Base-by-base conservation (phyloP, 768 basidiomycete species). In the Lactifluus subvellereus region DNA sequence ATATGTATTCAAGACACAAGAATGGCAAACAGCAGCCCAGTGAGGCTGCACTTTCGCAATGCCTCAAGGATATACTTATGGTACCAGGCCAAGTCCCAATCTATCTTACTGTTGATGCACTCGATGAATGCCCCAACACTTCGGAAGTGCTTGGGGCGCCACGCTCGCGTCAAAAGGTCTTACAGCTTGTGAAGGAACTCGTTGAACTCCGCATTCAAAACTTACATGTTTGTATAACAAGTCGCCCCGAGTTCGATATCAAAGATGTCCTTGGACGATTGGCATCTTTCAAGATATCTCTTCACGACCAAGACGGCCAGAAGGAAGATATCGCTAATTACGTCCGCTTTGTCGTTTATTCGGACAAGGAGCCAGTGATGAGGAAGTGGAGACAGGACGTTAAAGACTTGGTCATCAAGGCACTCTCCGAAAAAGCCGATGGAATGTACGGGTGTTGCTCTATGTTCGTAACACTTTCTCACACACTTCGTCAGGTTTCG, bases 311-410 rank as follows among this genome's bases (percentile, higher is more conserved):
- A 20, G 45, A 47, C 10, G 45, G 45, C 45, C 45, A 47, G 45
- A 47, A 47, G 45, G 5, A 47, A 20, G 45, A 47, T 47, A 47
- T 47, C 8, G 6, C 45, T 9, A 10, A 20, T 20, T 47, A 47
- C 9, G 20, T 47, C n/a, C 18, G n/a, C 45, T 47, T n/a, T 8
- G 45, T 47, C 7, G n/a, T 47, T 20, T 20, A 47, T 13, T 47
- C 45, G 2, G 20, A 47, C n/a, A 20, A 94, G 73, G 1, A 47
- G 9, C 45, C 9, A 9, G 45, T 20, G 45, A 47, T 47, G 45
- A 47, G 8, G 20, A 47, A 47, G n/a, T 47, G 45, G 45, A 47
- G 45, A 47, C 45, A 47, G n/a, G 45, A 47, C 1, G 9, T 47
- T 6, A 47, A 47, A 47, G 45, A 47, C 45, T 20, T 47, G 45